Evolutionary conservation across 257 asterid genomes (phyloP), one percentile per base, ranked within the genome.

Genomic region (Fraxinus quadrangulata): DNA sequence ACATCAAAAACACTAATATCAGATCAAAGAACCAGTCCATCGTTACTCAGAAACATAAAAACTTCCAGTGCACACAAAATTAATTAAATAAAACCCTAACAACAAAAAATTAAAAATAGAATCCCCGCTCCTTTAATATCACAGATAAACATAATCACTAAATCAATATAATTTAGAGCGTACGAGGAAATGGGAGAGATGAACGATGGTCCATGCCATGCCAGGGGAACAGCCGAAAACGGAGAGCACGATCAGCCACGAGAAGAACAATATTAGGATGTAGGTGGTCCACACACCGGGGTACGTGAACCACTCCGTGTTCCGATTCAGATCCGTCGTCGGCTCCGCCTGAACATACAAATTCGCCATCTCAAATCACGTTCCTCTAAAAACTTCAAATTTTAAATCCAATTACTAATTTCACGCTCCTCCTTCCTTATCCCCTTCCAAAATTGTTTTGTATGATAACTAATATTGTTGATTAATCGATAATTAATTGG

Each of bases 241-340:
- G 24, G 98, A 92, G 71, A 94, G 88, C 19, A 94, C 96, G 33
- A 88, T 67, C 21, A 94, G 89, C 98, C 98, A 94, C 1, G 94
- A 83, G 80, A 94, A 89, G 88, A 94, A 89, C 11, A 94, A 66
- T 84, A 94, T 90, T 0, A 94, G 82, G 79, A 94, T 94, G 81
- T 94, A 94, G n/a, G 88, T 87, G 47, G 97, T 92, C 98, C 98
- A 94, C 6, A 90, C 98, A 34, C 98, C 98, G 5, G 98, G 98
- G 81, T 92, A 92, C 78, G 92, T 92, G 81, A 94, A 94, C 98
- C 97, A 94, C 86, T 94, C 98, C 1, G 98, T 94, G 77, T 94
- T 94, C 83, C 87, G 83, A 81, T 92, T 92, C 91, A 94, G 90
- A 94, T 92, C 98, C 88, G 96, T 90, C 75, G 97, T 76, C 75